Conservation (phyloP, 306 rosid species). For the Geum urbanum region DNA sequence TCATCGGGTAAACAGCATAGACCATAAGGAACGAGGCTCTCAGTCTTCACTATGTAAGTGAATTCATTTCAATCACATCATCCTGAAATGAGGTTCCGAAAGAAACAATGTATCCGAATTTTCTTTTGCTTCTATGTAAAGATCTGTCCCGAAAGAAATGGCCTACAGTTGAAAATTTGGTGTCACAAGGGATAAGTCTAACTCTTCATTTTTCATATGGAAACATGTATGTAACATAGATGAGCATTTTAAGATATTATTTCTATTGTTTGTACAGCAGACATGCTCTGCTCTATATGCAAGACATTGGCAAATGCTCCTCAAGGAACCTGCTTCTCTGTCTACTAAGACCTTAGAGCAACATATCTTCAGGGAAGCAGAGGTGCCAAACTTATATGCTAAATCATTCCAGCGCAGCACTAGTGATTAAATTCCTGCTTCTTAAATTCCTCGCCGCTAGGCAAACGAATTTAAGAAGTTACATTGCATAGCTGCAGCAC, state of each 20-base stretch:
- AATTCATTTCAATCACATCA: background rate
- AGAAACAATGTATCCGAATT: background rate
- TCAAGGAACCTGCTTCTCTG: background rate
- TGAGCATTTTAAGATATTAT: background rate
- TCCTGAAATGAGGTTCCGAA: background rate
- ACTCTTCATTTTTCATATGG: background rate
- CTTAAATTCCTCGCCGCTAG: background rate
- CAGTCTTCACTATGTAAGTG: background rate
- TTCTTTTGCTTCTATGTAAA: background rate
- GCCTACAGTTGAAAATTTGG: background rate
- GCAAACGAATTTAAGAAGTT: constrained; percentile 5
- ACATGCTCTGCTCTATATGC: background rate
- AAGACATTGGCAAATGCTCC: background rate
- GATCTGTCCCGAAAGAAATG: background rate
- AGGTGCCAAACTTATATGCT: background rate
- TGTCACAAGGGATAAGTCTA: background rate
- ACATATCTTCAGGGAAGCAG: background rate
- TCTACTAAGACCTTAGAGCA: background rate
- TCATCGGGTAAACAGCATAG: background rate
- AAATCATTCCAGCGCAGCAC: background rate
- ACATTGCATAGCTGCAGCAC: constrained; percentile 19
- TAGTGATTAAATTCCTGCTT: too few relatives aligned
- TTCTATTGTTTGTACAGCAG: constrained; percentile 11
- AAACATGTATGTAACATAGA: background rate
- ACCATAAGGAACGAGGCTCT: background rate